Percentiles rank a stretch among this genome's conserved stretches.
phyloP scores from a whole-genome alignment of 495 filamentous ascomycete species.

The Neurospora tetraspora region DNA sequence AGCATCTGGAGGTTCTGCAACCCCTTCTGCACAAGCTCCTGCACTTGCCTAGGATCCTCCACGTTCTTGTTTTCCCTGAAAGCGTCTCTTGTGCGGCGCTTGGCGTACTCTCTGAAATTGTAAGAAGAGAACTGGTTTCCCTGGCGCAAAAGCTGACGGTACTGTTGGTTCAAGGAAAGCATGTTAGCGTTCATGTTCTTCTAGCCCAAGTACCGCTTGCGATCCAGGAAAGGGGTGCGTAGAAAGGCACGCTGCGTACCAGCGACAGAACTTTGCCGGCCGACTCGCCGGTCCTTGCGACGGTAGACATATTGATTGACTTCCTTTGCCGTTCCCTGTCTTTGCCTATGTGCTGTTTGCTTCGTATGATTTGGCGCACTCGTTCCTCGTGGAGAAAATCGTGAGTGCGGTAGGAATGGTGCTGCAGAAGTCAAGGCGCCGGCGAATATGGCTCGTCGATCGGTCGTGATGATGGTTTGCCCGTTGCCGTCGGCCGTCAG shows the following conservation, averaged over 20 bases:
- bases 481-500: background rate
- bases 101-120: constrained; percentile 96
- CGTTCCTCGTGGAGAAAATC: background rate
- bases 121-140: constrained; percentile 81
- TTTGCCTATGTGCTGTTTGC: background rate
- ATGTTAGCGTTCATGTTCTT: background rate
- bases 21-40: constrained; percentile 83
- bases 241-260: constrained; percentile 36
- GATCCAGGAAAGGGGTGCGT: background rate
- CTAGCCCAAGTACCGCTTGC: background rate
- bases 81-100: constrained; percentile 74
- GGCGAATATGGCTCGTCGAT: background rate
- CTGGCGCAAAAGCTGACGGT: constrained; percentile 84
- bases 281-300: constrained; percentile 45
- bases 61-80: constrained; percentile 69
- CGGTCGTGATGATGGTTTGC: background rate
- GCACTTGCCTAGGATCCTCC: constrained; percentile 62
- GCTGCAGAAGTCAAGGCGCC: background rate
- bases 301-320: constrained; percentile 31
- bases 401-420: background rate
- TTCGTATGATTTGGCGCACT: background rate
- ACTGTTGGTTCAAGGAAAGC: constrained; percentile 38
- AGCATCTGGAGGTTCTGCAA: constrained; percentile 78
- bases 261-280: constrained; percentile 63
- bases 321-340: background rate